Conservation (phyloP, 192 early-diverging fungal genomes). For the Spinellus fusiger region DNA sequence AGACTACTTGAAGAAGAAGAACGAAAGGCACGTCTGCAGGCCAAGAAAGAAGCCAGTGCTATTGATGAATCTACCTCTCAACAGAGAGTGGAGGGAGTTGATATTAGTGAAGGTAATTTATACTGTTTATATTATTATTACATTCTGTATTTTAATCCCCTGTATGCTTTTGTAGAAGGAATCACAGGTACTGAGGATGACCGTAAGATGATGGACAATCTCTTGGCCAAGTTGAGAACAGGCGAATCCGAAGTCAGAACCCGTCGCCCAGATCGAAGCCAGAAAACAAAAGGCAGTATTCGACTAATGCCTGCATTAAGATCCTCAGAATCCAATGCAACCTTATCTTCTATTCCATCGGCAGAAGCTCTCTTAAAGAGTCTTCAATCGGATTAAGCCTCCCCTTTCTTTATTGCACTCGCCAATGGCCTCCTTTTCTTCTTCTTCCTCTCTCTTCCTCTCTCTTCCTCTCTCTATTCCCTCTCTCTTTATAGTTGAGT, state of each 20-base stretch:
- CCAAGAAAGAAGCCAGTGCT: constrained; percentile 10
- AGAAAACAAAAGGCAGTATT: not conserved
- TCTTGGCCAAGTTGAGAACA: constrained; percentile 59
- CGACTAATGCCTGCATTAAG: not conserved
- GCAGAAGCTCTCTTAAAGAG: constrained; percentile 10
- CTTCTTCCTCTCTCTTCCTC: not conserved
- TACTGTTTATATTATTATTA: not conserved
- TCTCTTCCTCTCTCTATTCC: no score
- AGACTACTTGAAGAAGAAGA: constrained; percentile 27
- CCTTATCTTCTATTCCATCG: not conserved
- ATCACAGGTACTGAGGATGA: constrained; percentile 34
- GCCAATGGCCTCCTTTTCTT: not conserved
- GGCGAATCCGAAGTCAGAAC: constrained; percentile 55
- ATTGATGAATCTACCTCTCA: constrained; percentile 14
- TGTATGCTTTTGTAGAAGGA: constrained; percentile 11
- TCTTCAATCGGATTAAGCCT: constrained; percentile 1
- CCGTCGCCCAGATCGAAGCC: not conserved
- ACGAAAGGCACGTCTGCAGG: constrained; percentile 1
- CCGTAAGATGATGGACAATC: constrained; percentile 69
- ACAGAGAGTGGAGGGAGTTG: constrained; percentile 23
- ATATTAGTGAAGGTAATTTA: constrained; percentile 18
- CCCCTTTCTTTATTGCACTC: not conserved
- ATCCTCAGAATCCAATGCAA: not conserved
- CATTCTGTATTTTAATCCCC: not conserved
- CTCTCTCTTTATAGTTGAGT: no score